Evolutionary conservation across 139 green algal species (phyloP).

Genomic region (Chlorella sorokiniana): DNA sequence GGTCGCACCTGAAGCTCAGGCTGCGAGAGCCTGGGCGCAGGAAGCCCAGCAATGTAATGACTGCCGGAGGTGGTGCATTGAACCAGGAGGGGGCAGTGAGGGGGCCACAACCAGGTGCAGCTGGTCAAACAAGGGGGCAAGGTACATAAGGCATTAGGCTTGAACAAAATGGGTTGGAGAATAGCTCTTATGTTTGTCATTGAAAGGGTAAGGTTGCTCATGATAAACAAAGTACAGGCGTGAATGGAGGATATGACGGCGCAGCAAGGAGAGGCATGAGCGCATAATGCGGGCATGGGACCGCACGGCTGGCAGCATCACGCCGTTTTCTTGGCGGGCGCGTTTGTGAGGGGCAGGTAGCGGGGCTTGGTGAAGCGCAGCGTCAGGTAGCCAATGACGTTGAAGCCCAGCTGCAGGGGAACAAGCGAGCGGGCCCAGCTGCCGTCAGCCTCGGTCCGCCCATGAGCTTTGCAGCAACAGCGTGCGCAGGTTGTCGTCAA

Average conservation of each 20-base stretch:
- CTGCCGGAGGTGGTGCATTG: neutral
- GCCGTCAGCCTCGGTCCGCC: too few species aligned
- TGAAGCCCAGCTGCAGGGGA: conserved; percentile 13
- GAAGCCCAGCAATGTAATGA: neutral
- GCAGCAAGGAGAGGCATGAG: neutral
- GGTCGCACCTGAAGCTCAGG: too few species aligned
- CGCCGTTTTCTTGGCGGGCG: conserved; percentile 15
- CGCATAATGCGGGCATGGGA: too few species aligned
- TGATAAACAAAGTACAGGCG: too few species aligned
- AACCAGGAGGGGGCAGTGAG: neutral
- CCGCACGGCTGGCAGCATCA: neutral
- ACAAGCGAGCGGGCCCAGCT: neutral
- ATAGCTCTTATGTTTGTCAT: too few species aligned
- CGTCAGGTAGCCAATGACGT: conserved; percentile 44
- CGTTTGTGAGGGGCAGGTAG: conserved; percentile 32
- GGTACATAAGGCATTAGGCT: neutral
- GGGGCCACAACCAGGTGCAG: too few species aligned
- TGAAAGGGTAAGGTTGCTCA: too few species aligned
- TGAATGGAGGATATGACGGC: too few species aligned
- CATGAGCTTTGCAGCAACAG: too few species aligned
- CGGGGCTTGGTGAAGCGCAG: conserved; percentile 40
- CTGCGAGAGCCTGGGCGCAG: neutral
- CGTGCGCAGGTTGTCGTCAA: neutral
- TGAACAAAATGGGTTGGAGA: too few species aligned
- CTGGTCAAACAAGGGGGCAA: neutral